Base-by-base conservation (phyloP, 176 grass and related monocot genomes). In the Oryza australiensis region DNA sequence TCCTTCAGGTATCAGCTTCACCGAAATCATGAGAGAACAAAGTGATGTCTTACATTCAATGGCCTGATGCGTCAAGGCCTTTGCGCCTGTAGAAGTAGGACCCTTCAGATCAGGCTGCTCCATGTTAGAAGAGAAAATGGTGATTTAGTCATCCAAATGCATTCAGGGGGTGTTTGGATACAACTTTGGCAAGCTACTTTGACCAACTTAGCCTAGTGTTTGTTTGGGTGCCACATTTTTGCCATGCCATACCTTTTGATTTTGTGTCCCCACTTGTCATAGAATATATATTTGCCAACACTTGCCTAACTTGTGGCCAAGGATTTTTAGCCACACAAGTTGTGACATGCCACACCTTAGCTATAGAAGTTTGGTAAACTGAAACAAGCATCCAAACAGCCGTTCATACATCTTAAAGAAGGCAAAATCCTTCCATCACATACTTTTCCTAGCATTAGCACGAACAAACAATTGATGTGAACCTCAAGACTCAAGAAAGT, bases 71-170 rank as follows among this genome's bases (percentile, higher is more conserved):
- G 2, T 40, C 18, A 30, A 63, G 37, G 14, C 48, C 16, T 41
- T 40, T 86, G 69, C 32, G 26, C 41, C 29, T 1, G 1, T 45
- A 26, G 38, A 74, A 90, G 26, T 60, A 60, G 55, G n/a, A 60
- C 55, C 55, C n/a, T 79, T 40, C 5, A 16, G 30, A 40, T 67
- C 22, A 24, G 24, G 43, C 51, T 74, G 62, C 3, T 37, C 63
- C 79, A 48, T 79, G n/a, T 78, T 34, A 53, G 26, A 78, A 26
- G n/a, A 75, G 59, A 70, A 64, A 72, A 70, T 26, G 40, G 27
- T 4, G 20, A 64, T 85, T 75, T 76, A 78, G 45, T 62, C 66
- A 82, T 32, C 14, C 11, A 48, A 60, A 60, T 34, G 55, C 5
- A 46, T 30, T 23, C n/a, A n/a, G n/a, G n/a, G n/a, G n/a, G n/a